phyloP scores from a whole-genome alignment of 2,329 filamentous ascomycete species.

The Alternaria gansuensis region DNA sequence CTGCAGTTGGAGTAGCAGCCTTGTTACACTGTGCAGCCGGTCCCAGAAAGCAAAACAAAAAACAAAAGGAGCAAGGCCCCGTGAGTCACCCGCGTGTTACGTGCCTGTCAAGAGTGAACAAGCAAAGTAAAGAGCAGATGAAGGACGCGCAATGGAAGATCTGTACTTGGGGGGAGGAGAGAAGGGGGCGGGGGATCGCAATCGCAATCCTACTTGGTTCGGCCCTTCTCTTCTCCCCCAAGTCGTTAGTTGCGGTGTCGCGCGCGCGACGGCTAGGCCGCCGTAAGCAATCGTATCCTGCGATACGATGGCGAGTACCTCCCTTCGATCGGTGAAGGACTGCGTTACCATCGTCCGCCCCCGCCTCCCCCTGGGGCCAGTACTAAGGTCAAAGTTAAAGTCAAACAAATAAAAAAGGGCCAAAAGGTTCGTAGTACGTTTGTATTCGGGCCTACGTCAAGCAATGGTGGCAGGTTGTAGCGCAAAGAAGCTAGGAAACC shows the following conservation, averaged over 20 bases:
- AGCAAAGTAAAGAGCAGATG: conserved; percentile 8
- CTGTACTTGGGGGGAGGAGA: neutral
- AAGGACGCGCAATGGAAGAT: conserved; percentile 7
- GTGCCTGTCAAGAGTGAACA: conserved; percentile 4
- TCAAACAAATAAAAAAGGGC: neutral
- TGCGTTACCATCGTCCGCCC: neutral
- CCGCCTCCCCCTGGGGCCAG: neutral
- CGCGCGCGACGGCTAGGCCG: conserved; percentile 7
- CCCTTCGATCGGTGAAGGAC: conserved; percentile 6
- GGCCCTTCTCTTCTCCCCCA: conserved; percentile 6
- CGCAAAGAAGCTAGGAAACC: conserved; percentile 4
- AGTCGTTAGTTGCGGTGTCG: conserved; percentile 7
- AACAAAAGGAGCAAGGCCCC: neutral
- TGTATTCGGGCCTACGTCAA: conserved; percentile 10
- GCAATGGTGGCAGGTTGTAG: conserved; percentile 4
- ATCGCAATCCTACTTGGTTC: conserved; percentile 2
- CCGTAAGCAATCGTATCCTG: conserved; percentile 1
- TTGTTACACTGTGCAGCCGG: conserved; percentile 1
- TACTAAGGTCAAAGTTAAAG: neutral
- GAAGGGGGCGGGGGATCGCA: too few species aligned
- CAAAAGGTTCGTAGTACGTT: conserved; percentile 4
- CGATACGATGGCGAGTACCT: neutral
- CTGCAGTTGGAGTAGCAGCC: conserved; percentile 4
- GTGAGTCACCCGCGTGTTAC: neutral
- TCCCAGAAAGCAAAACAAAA: neutral